Conservation (phyloP, 306 rosid species). For the Clitoria ternatea region DNA sequence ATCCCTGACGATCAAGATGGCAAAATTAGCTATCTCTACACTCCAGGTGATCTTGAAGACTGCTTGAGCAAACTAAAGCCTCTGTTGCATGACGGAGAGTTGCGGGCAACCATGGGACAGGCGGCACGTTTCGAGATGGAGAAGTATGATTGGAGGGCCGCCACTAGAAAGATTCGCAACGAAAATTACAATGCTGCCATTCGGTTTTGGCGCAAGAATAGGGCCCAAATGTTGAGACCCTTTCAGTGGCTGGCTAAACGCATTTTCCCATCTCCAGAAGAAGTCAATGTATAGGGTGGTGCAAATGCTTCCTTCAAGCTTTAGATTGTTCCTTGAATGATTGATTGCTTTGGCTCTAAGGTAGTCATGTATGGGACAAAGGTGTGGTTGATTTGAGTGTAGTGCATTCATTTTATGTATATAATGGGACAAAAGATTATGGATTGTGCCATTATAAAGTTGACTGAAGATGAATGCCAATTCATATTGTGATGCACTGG, state of each 20-base stretch:
- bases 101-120: slow-evolving; percentile 72
- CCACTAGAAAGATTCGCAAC: slow-evolving; percentile 68
- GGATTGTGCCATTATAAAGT: slow-evolving; percentile 26
- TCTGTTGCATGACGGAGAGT: slow-evolving; percentile 51
- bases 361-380: slow-evolving; percentile 29
- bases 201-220: slow-evolving; percentile 98
- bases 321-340: slow-evolving; percentile 10
- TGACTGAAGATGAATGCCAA: slow-evolving; percentile 10
- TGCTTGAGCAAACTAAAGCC: slow-evolving; percentile 77
- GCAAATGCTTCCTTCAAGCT: background rate
- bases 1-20: slow-evolving; percentile 85
- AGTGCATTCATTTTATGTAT: slow-evolving; percentile 59
- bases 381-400: slow-evolving; percentile 35
- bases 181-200: slow-evolving; percentile 87
- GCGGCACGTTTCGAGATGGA: slow-evolving; percentile 89
- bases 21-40: slow-evolving; percentile 67
- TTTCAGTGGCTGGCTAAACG: slow-evolving; percentile 73
- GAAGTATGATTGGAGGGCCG: slow-evolving; percentile 93
- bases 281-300: slow-evolving; percentile 34
- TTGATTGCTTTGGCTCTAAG: slow-evolving; percentile 40
- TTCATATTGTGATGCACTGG: slow-evolving; percentile 5
- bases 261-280: slow-evolving; percentile 59
- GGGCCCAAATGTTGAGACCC: slow-evolving; percentile 69
- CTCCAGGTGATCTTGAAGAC: slow-evolving; percentile 71
- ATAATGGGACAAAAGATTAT: slow-evolving; percentile 35